Base-by-base conservation (phyloP, 306 rosid species). In the Corylus americana region DNA sequence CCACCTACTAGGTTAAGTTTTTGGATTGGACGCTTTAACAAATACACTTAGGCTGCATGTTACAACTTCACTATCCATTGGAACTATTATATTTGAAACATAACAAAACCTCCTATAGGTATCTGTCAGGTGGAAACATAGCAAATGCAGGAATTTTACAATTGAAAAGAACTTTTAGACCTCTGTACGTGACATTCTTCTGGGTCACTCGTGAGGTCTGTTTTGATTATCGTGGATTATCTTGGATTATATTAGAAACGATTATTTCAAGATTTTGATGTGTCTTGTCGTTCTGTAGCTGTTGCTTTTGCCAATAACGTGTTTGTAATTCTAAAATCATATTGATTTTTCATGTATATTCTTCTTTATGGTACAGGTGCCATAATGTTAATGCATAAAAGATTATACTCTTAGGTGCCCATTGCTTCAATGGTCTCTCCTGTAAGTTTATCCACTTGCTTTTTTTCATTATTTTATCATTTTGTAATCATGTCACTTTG, bases 381-480 rank as follows among this genome's bases (percentile, higher is more conserved):
- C 75, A 51, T 59, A 55, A 83, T 80, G 75, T 20, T 61, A 45
- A 79, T 76, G 70, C 31, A 69, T 44, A 57, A 4, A 44, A 49
- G 72, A 42, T 39, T 71, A 49, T 55, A 61, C 42, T 73, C 71
- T 10, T 7, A 70, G 67, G 44, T 81, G 66, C 14, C 59, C 74
- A 66, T 78, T n/a, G 73, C 85, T 75, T 78, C 87, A 37, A 89
- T 91, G 92, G 95, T 85, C 1, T 20, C 85, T 64, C 53, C 73
- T 71, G 95, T 91, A 79, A 91, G 91, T 75, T 85, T 85, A 1
- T 63, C 67, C 16, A 17, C 45, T 11, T 49, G 18, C 4, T 77
- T 77, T 25, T 16, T 62, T 11, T 31, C 35, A 31, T 31, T 31
- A 48, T 48, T 48, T 57, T 29, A 5, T 9, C 55, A 25, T 48